Conservation (phyloP, 1,284 basidiomycete species). For the Trametes pubescens region DNA sequence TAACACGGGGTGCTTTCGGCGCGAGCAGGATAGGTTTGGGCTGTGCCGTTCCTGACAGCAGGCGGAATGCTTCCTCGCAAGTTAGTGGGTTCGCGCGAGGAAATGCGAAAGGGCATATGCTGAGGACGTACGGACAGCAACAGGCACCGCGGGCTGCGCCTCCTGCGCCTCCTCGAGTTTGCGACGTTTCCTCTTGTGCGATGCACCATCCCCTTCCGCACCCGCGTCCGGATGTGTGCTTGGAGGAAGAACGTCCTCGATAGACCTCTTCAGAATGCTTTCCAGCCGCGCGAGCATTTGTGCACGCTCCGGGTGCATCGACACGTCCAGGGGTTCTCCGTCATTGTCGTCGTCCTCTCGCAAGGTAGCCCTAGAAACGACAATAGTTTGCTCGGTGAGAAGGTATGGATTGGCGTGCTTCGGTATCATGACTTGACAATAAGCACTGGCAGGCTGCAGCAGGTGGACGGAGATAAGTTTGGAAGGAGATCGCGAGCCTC, state of each 20-base stretch:
- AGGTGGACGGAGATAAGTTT: background rate
- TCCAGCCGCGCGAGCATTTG: constrained; percentile 37
- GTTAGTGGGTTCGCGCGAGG: background rate
- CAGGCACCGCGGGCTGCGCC: background rate
- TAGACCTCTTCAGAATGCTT: constrained; percentile 39
- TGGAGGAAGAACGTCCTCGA: constrained; percentile 33
- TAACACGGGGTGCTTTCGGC: constrained; percentile 36
- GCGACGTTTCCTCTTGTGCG: constrained; percentile 28
- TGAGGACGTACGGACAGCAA: constrained; percentile 25
- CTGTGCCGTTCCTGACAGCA: constrained; percentile 38
- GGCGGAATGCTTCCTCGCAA: constrained; percentile 40
- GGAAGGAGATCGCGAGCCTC: no score
- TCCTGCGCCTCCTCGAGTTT: constrained; percentile 16
- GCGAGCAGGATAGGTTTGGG: constrained; percentile 40
- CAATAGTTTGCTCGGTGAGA: constrained; percentile 22
- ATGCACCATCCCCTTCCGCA: constrained; percentile 12
- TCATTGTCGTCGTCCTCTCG: constrained; percentile 29
- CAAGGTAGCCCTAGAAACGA: constrained; percentile 37
- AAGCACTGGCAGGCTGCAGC: background rate
- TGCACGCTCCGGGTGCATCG: constrained; percentile 23
- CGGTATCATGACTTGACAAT: constrained; percentile 29
- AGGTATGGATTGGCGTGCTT: constrained; percentile 36
- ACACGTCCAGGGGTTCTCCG: constrained; percentile 4
- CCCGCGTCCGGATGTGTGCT: background rate
- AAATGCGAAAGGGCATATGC: background rate